A percentile compares a stretch with the other conserved stretches of the same genome.
Conservation (phyloP, 176 grass and related monocot genomes). For the Carex cristatella region DNA sequence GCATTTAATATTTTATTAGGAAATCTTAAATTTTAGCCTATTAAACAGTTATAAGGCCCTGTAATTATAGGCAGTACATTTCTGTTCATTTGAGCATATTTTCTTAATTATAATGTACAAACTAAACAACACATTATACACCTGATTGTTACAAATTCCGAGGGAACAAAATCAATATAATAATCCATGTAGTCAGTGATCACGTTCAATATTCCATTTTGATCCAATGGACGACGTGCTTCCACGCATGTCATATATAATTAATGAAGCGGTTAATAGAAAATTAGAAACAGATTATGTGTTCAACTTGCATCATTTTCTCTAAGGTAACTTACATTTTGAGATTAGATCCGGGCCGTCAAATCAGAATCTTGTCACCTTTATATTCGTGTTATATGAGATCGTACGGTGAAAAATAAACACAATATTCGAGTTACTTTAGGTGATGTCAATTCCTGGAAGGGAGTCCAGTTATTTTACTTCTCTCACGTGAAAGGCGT, state of each 20-base stretch:
- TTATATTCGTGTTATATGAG: too few species aligned
- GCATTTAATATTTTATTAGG: too few species aligned
- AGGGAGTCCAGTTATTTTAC: neutral
- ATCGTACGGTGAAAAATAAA: too few species aligned
- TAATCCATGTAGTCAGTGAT: neutral
- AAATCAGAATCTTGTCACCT: too few species aligned
- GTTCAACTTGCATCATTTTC: neutral
- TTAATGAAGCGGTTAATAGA: neutral
- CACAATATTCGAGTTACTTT: too few species aligned
- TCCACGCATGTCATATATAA: neutral
- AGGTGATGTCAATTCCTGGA: too few species aligned
- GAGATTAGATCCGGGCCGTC: too few species aligned
- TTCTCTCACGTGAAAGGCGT: neutral
- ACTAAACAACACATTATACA: neutral
- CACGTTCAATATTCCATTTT: neutral
- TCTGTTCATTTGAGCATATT: neutral
- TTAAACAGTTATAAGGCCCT: neutral
- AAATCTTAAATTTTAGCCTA: neutral
- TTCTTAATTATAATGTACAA: neutral
- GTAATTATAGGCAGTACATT: neutral
- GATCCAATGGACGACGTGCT: neutral
- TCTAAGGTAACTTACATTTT: neutral
- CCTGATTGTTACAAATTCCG: neutral
- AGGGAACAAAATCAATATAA: neutral
- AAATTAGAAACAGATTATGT: neutral